Evolutionary conservation across 2,329 filamentous ascomycete genomes (phyloP).

Genomic region (Cytospora paraplurivora): DNA sequence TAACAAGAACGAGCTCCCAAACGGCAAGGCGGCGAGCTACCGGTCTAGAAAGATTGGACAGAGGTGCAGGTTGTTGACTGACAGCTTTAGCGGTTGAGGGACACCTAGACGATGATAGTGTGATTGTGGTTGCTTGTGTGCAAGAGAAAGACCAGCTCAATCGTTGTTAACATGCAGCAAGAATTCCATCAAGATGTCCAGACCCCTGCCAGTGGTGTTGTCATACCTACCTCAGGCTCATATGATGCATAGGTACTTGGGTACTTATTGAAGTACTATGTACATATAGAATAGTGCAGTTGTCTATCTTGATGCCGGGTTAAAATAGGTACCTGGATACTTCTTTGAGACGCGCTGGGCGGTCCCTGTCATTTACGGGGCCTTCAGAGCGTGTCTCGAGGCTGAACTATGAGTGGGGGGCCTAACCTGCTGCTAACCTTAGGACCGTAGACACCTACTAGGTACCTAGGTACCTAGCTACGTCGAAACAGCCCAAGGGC

Average conservation of each 20-base stretch:
- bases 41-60: background rate
- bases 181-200: background rate
- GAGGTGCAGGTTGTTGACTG: background rate
- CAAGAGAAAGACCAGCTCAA: background rate
- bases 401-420: background rate
- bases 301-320: no score
- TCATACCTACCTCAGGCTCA: background rate
- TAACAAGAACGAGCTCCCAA: background rate
- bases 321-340: background rate
- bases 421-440: background rate
- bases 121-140: background rate
- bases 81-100: background rate
- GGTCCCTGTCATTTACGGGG: background rate
- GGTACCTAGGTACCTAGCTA: no score
- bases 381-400: background rate
- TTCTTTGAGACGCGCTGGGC: background rate
- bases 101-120: background rate
- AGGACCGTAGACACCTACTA: no score
- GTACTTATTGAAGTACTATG: background rate
- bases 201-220: slow-evolving; percentile 1
- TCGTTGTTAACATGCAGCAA: background rate
- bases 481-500: no score
- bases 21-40: background rate
- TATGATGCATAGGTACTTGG: background rate
- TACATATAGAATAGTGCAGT: no score